Evolutionary conservation across 306 rosid species (phyloP), one percentile per base, ranked within the genome.

Genomic region (Betula pendula): DNA sequence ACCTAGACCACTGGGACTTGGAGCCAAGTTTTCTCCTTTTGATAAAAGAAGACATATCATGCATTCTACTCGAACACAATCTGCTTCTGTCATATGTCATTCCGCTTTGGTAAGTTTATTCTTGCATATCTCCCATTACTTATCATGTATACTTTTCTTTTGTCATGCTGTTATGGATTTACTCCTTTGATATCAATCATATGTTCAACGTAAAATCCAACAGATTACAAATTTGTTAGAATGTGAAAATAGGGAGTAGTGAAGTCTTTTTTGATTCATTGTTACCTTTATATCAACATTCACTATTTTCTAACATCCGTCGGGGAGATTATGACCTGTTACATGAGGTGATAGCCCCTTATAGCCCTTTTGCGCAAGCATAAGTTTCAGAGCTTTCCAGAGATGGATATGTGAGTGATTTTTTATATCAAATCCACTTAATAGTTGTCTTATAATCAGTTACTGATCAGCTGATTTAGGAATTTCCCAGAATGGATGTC

Each of bases 41-140:
- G 65, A 70, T 79, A 47, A 35, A 51, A 76, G 75, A 75, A 77
- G 66, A 75, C 52, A 17, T 4, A 17, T 56, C 44, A 33, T 52
- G 43, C 74, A 27, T 33, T 80, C 85, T 3, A 33, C 50, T 72
- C 76, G 47, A 74, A 75, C 14, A 42, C 80, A 45, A 31, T 72
- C 76, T n/a, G 79, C 81, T 81, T 75, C 79, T 70, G 42, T 83
- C 40, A 79, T 73, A 16, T 88, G 91, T 71, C 76, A 81, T 51
- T 53, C 83, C 3, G 78, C 88, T 56, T 82, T 80, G 88, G 92
- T 88, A 76, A 80, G 82, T 79, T 49, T 50, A 13, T 17, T 73
- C 31, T 68, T 52, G 5, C 53, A 35, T 72, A 6, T 47, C 15
- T 13, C 25, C 33, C 45, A 17, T 31, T 29, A 14, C 68, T 55